phyloP scores from a whole-genome alignment of 352 stramenopile genomes.

The Phytophthora aleatoria region DNA sequence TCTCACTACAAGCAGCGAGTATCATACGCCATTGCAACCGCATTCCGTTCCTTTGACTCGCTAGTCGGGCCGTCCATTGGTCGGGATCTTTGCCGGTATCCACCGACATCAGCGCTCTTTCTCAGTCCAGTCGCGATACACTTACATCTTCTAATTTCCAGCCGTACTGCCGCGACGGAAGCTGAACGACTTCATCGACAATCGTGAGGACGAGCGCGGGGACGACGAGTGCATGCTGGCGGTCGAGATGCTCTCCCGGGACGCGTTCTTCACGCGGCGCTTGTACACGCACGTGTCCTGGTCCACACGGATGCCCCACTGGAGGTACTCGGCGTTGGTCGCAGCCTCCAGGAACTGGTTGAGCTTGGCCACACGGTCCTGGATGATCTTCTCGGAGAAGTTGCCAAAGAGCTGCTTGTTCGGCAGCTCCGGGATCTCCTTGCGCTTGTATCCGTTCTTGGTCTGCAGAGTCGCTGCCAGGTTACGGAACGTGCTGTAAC shows the following conservation, averaged over 20 bases:
- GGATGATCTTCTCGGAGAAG: constrained; percentile 79
- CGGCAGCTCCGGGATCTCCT: constrained; percentile 74
- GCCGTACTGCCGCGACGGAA: constrained; percentile 67
- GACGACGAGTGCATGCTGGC: constrained; percentile 57
- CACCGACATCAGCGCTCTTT: constrained; percentile 1
- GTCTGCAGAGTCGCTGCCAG: constrained; percentile 67
- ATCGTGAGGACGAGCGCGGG: constrained; percentile 57
- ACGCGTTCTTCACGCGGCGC: constrained; percentile 62
- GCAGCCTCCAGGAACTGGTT: constrained; percentile 80
- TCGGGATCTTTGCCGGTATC: too few species aligned
- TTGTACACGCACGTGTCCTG: constrained; percentile 81
- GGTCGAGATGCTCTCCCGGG: constrained; percentile 48
- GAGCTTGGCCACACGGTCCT: constrained; percentile 71
- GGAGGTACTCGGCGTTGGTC: constrained; percentile 49
- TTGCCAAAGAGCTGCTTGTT: constrained; percentile 79
- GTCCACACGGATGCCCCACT: constrained; percentile 79
- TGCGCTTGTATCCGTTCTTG: constrained; percentile 79
- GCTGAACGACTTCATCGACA: constrained; percentile 77
- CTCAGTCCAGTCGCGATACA: constrained; percentile 32
- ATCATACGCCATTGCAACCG: constrained; percentile 19
- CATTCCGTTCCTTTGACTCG: constrained; percentile 30
- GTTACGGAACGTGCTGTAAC: constrained; percentile 84
- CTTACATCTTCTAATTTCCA: constrained; percentile 47
- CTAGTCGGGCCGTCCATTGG: constrained; percentile 16
- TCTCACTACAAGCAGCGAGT: constrained; percentile 14